Percentiles rank a stretch among this genome's conserved stretches.
These are phyloP conservation scores for Aspergillus coremiiformis DNA, from an alignment of 495 filamentous ascomycete species.

Conservation along the genomic window DNA sequence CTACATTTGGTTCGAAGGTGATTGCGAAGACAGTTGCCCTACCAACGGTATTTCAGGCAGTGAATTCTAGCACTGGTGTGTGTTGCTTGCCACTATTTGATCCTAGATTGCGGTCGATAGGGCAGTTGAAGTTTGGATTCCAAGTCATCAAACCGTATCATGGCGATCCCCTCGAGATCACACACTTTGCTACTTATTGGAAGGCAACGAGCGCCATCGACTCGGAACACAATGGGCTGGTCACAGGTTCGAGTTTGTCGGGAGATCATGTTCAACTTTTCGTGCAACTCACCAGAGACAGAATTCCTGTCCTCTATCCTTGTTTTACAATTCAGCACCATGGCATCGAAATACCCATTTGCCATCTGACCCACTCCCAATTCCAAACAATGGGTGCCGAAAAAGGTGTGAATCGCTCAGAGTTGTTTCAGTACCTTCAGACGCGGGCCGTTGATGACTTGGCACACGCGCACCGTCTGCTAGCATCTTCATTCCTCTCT, in stretches of 20 bases:
- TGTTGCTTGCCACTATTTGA: conserved; percentile 89
- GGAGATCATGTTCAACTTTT: conserved; percentile 89
- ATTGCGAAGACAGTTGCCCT: conserved; percentile 92
- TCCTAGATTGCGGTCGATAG: conserved; percentile 84
- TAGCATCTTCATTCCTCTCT: conserved; percentile 67
- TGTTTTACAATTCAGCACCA: conserved; percentile 70
- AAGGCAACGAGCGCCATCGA: conserved; percentile 92
- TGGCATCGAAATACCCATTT: conserved; percentile 74
- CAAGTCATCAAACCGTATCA: conserved; percentile 96
- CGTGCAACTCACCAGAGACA: conserved; percentile 83
- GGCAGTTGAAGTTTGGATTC: conserved; percentile 85
- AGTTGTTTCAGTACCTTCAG: conserved; percentile 40
- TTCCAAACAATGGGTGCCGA: conserved; percentile 59
- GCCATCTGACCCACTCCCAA: conserved; percentile 63
- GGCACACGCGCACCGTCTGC: conserved; percentile 55
- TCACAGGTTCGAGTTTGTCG: conserved; percentile 90
- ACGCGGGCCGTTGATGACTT: conserved; percentile 48
- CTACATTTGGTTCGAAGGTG: conserved; percentile 92
- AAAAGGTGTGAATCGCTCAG: conserved; percentile 30
- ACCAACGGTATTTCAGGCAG: conserved; percentile 71
- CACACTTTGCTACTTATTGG: conserved; percentile 98
- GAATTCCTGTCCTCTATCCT: conserved; percentile 78
- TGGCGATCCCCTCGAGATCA: conserved; percentile 90
- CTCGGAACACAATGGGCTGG: conserved; percentile 70
- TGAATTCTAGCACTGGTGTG: conserved; percentile 65